A percentile compares a stretch with the other conserved stretches of the same genome.
These are phyloP conservation scores for Tetrahymena malaccensis DNA, from an alignment of 73 alveolate species.

Conservation along the genomic window DNA sequence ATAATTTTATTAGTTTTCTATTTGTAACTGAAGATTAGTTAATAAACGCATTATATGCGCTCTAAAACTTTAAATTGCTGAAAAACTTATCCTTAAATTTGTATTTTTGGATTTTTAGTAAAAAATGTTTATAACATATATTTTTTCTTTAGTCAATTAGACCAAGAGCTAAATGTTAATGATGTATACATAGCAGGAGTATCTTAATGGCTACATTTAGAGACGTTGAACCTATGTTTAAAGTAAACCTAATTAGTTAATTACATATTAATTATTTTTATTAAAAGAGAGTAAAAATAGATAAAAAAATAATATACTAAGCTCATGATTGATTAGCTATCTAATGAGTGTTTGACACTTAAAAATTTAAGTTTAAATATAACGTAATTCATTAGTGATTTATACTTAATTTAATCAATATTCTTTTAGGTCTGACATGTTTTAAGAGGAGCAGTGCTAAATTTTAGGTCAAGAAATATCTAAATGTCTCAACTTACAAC, in stretches of 20 bases:
- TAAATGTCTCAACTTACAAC: neutral
- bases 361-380: too few relatives aligned
- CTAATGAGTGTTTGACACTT: neutral
- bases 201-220: too few relatives aligned
- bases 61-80: neutral
- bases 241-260: too few relatives aligned
- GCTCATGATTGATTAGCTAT: neutral
- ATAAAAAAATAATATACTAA: too few relatives aligned
- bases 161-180: too few relatives aligned
- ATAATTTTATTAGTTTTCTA: neutral
- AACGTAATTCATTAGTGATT: neutral
- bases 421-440: neutral
- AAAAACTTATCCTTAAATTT: neutral
- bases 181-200: too few relatives aligned
- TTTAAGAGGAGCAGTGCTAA: neutral
- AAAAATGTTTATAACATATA: neutral
- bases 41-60: neutral
- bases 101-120: neutral
- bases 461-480: neutral
- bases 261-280: too few relatives aligned
- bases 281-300: neutral
- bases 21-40: neutral
- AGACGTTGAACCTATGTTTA: too few relatives aligned
- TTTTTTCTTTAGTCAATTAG: too few relatives aligned
- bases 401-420: too few relatives aligned